Percentiles rank a stretch among this genome's conserved stretches.
Conservation (phyloP, 495 filamentous ascomycete species). For the Hypoxylon trugodes region DNA sequence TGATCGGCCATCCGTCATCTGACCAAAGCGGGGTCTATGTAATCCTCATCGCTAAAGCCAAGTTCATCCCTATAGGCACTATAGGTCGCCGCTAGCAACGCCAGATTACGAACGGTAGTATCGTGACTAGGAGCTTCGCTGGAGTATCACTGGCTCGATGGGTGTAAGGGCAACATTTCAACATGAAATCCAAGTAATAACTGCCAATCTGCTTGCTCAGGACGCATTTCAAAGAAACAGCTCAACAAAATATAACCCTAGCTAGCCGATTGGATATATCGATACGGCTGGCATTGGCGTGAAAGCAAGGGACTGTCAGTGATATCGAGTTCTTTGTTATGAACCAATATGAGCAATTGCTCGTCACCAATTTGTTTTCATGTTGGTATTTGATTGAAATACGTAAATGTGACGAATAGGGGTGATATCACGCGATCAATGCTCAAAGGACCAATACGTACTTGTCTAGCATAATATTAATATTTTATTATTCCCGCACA, state of each 20-base stretch:
- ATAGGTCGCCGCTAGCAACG: slow-evolving; percentile 19
- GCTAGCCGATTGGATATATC: slow-evolving; percentile 14
- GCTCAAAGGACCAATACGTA: background rate
- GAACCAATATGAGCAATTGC: slow-evolving; percentile 16
- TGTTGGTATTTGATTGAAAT: background rate
- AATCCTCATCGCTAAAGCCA: slow-evolving; percentile 37
- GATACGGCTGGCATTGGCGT: slow-evolving; percentile 18
- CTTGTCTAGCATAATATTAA: background rate
- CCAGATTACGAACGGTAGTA: slow-evolving; percentile 29
- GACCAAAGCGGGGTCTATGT: slow-evolving; percentile 42
- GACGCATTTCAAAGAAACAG: slow-evolving; percentile 12
- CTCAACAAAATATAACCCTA: slow-evolving; percentile 10
- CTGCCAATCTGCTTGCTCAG: slow-evolving; percentile 16
- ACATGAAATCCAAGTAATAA: slow-evolving; percentile 12
- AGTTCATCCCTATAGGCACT: slow-evolving; percentile 29
- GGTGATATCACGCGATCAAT: background rate
- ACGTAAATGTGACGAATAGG: background rate
- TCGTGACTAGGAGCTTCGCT: slow-evolving; percentile 25
- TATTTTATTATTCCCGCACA: slow-evolving; percentile 4
- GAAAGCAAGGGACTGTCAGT: slow-evolving; percentile 14
- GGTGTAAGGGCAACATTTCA: slow-evolving; percentile 7
- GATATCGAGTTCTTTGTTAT: slow-evolving; percentile 19
- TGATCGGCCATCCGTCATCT: slow-evolving; percentile 41
- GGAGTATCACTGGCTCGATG: slow-evolving; percentile 14
- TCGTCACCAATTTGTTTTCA: slow-evolving; percentile 11